phyloP scores from a whole-genome alignment of 2,329 filamentous ascomycete genomes.

The Karstenula rhodostoma region DNA sequence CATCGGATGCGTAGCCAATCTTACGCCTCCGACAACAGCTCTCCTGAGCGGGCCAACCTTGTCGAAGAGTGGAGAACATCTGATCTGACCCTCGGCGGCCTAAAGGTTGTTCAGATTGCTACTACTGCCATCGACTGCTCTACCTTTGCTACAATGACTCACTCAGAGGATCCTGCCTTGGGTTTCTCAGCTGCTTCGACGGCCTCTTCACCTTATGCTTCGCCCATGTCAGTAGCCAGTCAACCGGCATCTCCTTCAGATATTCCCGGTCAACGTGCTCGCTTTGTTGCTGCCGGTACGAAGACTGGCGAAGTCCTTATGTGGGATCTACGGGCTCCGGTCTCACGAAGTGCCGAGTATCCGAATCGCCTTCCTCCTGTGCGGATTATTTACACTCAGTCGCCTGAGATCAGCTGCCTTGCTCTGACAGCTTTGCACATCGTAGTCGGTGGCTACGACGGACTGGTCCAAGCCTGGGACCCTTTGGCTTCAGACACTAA shows the following conservation, averaged over 20 bases:
- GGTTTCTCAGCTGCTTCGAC: slow-evolving; percentile 64
- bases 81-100: slow-evolving; percentile 67
- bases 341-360: slow-evolving; percentile 62
- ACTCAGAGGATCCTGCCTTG: slow-evolving; percentile 79
- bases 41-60: slow-evolving; percentile 44
- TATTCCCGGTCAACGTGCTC: slow-evolving; percentile 83
- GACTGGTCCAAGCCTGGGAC: slow-evolving; percentile 96
- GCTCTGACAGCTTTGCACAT: slow-evolving; percentile 86
- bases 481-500: slow-evolving; percentile 81
- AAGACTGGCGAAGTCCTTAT: slow-evolving; percentile 77
- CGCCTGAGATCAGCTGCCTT: slow-evolving; percentile 83
- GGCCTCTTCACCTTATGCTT: slow-evolving; percentile 62
- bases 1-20: slow-evolving; percentile 42
- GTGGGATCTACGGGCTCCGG: slow-evolving; percentile 81
- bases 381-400: slow-evolving; percentile 88
- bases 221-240: slow-evolving; percentile 60
- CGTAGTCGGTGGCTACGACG: slow-evolving; percentile 92
- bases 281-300: slow-evolving; percentile 83
- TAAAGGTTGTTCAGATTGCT: slow-evolving; percentile 70
- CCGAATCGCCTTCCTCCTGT: slow-evolving; percentile 72
- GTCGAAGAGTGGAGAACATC: slow-evolving; percentile 74
- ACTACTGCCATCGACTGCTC: slow-evolving; percentile 78
- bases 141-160: slow-evolving; percentile 72
- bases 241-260: slow-evolving; percentile 60
- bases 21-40: slow-evolving; percentile 46